Base-by-base conservation (phyloP, 352 stramenopile genomes). In the Peronospora destructor region DNA sequence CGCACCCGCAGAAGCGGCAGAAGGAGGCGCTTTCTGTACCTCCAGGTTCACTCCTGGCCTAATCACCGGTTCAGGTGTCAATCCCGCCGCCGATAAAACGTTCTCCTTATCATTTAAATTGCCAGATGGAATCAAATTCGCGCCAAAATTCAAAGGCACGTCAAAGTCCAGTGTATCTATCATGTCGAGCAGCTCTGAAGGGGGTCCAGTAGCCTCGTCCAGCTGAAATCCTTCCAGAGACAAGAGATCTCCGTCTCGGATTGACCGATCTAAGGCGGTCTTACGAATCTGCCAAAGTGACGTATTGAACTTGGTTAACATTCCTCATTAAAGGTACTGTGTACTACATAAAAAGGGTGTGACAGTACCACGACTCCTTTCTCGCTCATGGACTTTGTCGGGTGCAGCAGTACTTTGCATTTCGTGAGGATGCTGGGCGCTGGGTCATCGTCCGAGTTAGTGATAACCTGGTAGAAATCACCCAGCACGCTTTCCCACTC, bases 381-480 rank as follows among this genome's bases (percentile, higher is more conserved):
- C 52, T 91, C 80, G 53, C 59, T 64, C 64, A 84, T 88, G 37
- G 80, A 91, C 60, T 91, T 91, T 53, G 74, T 88, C 23, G 80
- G 80, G 38, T 91, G 80, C 38, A 91, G 61, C 35, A 87, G 47
- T 46, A 91, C 74, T 45, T 81, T 85, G 65, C 77, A 88, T 43
- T 73, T 79, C 29, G 79, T 71, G 33, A 87, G 56, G 29, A 77
- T 57, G 23, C 61, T 71, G 19, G 70, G 57, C 33, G 61, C 66
- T 19, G 80, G 80, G 26, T 86, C 75, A 39, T 91, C 80, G 60
- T 91, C 80, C 47, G 76, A 76, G 68, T 91, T 85, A 43, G 67
- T 86, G 50, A 91, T 83, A 38, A 76, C 76, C 61, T 88, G 76
- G 63, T 87, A 88, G 61, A 91, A 88, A 63, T 91, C 80, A 47